Evolutionary conservation across 2,329 filamentous ascomycete genomes (phyloP).

Genomic region (Aspergillus persii): DNA sequence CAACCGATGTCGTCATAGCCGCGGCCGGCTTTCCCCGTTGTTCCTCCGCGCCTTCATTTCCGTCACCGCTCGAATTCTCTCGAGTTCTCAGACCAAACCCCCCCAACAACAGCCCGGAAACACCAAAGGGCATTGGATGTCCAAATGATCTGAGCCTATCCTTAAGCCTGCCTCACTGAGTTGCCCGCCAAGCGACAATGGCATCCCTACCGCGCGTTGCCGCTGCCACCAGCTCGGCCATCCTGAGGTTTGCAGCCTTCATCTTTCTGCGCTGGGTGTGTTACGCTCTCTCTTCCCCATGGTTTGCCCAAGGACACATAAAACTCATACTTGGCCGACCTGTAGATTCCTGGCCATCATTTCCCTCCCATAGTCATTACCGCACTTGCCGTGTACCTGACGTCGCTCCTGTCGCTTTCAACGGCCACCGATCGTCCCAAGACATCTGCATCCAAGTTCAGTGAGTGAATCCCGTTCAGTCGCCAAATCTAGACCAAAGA

Average conservation of each 20-base stretch:
- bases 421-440: not conserved
- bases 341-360: conserved; percentile 39
- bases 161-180: not conserved
- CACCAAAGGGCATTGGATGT: not conserved
- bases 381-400: conserved; percentile 46
- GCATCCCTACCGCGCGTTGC: conserved; percentile 27
- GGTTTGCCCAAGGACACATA: not conserved
- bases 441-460: not conserved
- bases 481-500: not conserved
- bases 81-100: no score
- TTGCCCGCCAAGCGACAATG: not conserved
- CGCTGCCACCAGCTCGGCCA: conserved; percentile 36
- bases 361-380: conserved; percentile 40
- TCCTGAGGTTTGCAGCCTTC: conserved; percentile 37
- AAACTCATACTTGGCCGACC: conserved; percentile 2
- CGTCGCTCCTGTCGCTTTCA: conserved; percentile 30
- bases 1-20: not conserved
- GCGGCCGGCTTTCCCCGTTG: not conserved
- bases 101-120: not conserved
- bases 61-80: not conserved
- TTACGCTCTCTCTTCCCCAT: not conserved
- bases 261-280: conserved; percentile 47
- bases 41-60: not conserved
- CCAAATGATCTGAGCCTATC: not conserved
- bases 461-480: not conserved